Base-by-base conservation (phyloP, 305 asterid genomes). In the Solanum hybrid region DNA sequence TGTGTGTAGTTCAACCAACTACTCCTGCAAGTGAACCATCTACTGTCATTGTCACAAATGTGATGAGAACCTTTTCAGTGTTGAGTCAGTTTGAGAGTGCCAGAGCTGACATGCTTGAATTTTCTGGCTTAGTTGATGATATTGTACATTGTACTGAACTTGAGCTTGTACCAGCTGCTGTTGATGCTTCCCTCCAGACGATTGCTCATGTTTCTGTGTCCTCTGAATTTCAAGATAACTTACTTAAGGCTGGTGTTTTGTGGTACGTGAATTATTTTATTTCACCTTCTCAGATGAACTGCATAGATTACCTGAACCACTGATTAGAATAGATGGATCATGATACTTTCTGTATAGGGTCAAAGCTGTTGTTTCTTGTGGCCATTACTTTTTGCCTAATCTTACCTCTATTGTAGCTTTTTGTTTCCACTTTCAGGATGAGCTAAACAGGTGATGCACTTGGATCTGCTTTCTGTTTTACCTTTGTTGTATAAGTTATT, bases 61-160 rank as follows among this genome's bases (percentile, higher is more conserved):
- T 97, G 88, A 94, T 97, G 98, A 96, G 92, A 89, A 96, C 99
- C 61, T 94, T 96, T 91, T 94, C 99, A 79, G 98, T 95, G 90
- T 93, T 97, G 93, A 97, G 98, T 94, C 98, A 92, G 93, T 97
- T 97, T 94, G 98, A 95, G 90, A 97, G 98, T 92, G 98, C 99
- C 89, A 94, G 99, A 93, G 72, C 89, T 92, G 98, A 95, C 95
- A 95, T 97, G 95, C 97, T 96, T 36, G 96, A 94, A 87, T 91
- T 93, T 90, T 90, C 98, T 92, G 98, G 99, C 85, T 93, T 97
- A 86, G 97, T 98, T 91, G 99, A 97, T 91, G 97, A 97, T 93
- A 96, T 97, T 88, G 97, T 97, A 81, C 99, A 94, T 91, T 98
- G 98, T 93, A 96, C 98, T 4, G 97, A 97, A 91, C 98, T 98